Conservation (phyloP, 176 grass and related monocot genomes). For the Hyparrhenia diplandra region DNA sequence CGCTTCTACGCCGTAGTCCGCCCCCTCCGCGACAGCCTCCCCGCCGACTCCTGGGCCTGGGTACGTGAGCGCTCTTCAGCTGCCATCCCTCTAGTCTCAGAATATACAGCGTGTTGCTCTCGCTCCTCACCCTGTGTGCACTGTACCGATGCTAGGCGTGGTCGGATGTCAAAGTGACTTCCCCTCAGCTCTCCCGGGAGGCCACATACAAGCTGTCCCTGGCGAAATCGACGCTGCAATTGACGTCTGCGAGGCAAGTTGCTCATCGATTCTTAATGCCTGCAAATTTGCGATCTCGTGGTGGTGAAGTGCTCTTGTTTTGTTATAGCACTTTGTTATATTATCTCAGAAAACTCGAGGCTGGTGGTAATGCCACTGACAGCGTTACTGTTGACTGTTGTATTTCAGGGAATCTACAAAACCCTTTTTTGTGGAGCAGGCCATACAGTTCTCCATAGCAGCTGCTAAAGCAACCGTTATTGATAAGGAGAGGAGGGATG, state of each 20-base stretch:
- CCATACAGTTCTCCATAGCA: slow-evolving; percentile 69
- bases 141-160: slow-evolving; percentile 49
- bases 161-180: slow-evolving; percentile 86
- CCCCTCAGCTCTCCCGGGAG: slow-evolving; percentile 75
- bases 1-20: slow-evolving; percentile 81
- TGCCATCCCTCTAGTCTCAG: neutral
- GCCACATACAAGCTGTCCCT: slow-evolving; percentile 76
- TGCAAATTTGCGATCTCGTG: neutral
- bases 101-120: neutral
- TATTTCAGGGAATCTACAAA: slow-evolving; percentile 56
- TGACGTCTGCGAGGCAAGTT: slow-evolving; percentile 63
- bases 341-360: neutral
- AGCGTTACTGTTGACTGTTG: neutral
- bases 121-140: slow-evolving; percentile 1
- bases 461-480: slow-evolving; percentile 52
- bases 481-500: slow-evolving; percentile 59
- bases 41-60: slow-evolving; percentile 72
- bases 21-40: slow-evolving; percentile 57
- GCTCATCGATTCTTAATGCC: neutral
- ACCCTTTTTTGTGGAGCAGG: slow-evolving; percentile 94
- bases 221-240: slow-evolving; percentile 59
- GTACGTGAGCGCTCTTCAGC: slow-evolving; percentile 37
- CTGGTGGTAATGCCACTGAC: neutral
- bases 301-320: neutral
- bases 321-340: neutral